Percentiles rank a stretch among this genome's conserved stretches.
Conservation (phyloP, 305 asterid genomes). For the Ajuga reptans region DNA sequence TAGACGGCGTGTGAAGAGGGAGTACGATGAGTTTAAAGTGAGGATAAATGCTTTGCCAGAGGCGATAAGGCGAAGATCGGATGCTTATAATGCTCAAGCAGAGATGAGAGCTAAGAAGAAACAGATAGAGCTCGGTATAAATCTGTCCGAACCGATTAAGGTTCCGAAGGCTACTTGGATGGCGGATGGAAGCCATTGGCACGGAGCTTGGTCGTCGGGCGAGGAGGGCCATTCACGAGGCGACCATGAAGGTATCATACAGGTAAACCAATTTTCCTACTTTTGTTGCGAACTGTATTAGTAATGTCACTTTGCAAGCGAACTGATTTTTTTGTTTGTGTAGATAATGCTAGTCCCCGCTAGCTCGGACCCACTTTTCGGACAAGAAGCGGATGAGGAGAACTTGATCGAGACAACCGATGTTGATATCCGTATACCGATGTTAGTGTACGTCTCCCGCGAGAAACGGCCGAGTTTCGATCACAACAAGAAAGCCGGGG, state of each 20-base stretch:
- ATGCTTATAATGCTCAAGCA: constrained; percentile 68
- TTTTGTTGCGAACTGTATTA: not conserved
- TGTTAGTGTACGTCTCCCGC: constrained; percentile 83
- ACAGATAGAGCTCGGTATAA: constrained; percentile 54
- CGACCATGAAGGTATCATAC: constrained; percentile 87
- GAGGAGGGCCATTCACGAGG: constrained; percentile 68
- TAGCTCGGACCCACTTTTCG: constrained; percentile 53
- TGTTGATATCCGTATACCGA: constrained; percentile 71
- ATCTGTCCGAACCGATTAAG: constrained; percentile 39
- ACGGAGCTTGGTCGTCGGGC: constrained; percentile 69
- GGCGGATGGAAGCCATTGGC: constrained; percentile 92
- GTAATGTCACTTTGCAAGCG: not conserved
- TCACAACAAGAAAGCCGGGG: constrained; percentile 95
- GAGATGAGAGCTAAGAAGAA: constrained; percentile 67
- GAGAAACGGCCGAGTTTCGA: constrained; percentile 74
- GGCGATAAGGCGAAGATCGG: constrained; percentile 70
- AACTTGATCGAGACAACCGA: constrained; percentile 52
- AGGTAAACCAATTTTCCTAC: constrained; percentile 32
- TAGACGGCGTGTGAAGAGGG: constrained; percentile 73
- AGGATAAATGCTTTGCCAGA: constrained; percentile 78
- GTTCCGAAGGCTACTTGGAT: constrained; percentile 86
- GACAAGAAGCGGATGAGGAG: constrained; percentile 54
- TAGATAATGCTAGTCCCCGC: constrained; percentile 89
- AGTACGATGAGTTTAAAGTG: constrained; percentile 78
- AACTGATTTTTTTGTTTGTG: not conserved